Base-by-base conservation (phyloP, 495 filamentous ascomycete genomes). In the Penicillium bovifimosum region DNA sequence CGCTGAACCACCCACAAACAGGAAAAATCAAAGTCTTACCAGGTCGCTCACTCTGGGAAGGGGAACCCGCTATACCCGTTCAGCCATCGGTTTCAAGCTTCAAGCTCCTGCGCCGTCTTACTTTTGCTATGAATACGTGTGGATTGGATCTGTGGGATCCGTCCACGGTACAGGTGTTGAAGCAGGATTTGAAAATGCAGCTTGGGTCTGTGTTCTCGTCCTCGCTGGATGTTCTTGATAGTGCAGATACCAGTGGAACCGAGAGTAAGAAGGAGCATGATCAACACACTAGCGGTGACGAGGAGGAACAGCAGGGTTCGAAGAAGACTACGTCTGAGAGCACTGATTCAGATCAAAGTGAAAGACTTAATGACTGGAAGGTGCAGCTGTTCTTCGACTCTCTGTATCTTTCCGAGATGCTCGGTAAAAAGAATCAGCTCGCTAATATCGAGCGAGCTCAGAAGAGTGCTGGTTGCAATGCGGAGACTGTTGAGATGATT, bases 141-240 rank as follows among this genome's bases (percentile, higher is more conserved):
- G 93, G 93, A 1, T 69, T 72, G 29, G 93, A 97, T 59, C 65
- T 97, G 8, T 98, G 93, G 93, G 91, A 84, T 50, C 79, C 82
- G 3, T 78, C 76, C 3, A 87, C 87, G 0, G 80, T 90, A 0
- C 56, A 59, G 8, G 71, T 74, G 2, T 59, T 97, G 39, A 95
- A 92, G 69, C 50, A 53, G 8, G 49, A 66, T 29, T 59, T 88
- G 10, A 60, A 75, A 13, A 64, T 63, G 35, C 71, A 67, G 14
- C 29, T 72, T 2, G 53, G 66, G 6, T 34, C n/a, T 13, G 10
- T 50, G 10, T 35, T 70, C 20, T 35, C 36, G 0, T 63, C 68
- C n/a, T 52, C 55, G 10, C 32, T 70, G 0, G 48, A 65, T 39
- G 44, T 49, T n/a, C 29, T 72, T 28, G 58, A 60, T 20, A 53